Conservation (phyloP, 2,329 filamentous ascomycete species). For the Cladosporium sp. region DNA sequence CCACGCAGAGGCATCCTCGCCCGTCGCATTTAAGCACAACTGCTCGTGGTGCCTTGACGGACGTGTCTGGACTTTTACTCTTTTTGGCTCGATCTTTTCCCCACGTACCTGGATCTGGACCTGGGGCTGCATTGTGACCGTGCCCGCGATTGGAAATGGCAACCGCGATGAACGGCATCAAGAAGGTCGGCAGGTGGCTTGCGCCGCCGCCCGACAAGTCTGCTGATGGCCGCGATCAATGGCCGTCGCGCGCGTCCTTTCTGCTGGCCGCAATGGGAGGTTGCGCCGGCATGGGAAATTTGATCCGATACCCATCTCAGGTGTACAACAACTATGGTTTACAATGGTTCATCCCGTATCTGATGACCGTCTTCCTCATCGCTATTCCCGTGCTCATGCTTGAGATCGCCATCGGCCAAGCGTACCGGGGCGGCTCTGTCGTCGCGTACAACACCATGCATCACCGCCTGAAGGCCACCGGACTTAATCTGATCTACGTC, state of each 20-base stretch:
- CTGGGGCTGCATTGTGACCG: too few species aligned
- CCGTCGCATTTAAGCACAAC: background rate
- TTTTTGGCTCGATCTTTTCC: constrained; percentile 4
- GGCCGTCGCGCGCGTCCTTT: constrained; percentile 51
- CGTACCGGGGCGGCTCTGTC: constrained; percentile 39
- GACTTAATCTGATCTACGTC: constrained; percentile 48
- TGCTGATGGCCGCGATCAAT: constrained; percentile 45
- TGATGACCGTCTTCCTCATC: constrained; percentile 50
- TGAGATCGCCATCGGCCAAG: constrained; percentile 48
- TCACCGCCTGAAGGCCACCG: constrained; percentile 48
- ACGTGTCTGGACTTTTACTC: background rate
- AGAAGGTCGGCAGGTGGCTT: constrained; percentile 24
- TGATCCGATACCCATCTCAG: constrained; percentile 52
- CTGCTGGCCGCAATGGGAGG: constrained; percentile 54
- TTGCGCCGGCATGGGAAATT: constrained; percentile 52
- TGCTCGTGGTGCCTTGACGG: background rate
- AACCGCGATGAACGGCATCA: background rate
- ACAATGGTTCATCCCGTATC: constrained; percentile 56
- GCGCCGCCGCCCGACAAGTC: constrained; percentile 21
- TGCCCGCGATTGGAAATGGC: background rate
- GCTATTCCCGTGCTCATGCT: constrained; percentile 52
- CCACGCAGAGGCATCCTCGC: background rate
- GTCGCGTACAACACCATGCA: constrained; percentile 41
- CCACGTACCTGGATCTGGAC: background rate
- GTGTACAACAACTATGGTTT: constrained; percentile 56